These are phyloP conservation scores for Macrotyloma uniflorum DNA, from an alignment of 306 rosid species.

Conservation along the genomic window DNA sequence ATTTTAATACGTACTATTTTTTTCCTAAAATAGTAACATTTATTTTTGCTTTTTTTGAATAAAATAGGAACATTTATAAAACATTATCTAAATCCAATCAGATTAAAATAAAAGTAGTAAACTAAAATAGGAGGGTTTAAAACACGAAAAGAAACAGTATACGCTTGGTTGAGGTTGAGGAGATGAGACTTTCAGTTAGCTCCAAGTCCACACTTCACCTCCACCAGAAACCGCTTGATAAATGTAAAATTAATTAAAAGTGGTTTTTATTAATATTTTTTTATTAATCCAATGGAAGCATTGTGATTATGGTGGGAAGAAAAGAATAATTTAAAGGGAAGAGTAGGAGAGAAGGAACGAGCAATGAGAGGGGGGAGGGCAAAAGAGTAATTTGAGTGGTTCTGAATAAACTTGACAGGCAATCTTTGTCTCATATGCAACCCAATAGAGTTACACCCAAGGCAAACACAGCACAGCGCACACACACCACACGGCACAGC, in stretches of 20 bases:
- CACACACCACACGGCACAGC: constrained; percentile 10
- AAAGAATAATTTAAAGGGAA: background rate
- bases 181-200: background rate
- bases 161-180: background rate
- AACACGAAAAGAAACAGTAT: background rate
- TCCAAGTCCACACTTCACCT: background rate
- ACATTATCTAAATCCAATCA: too few relatives aligned
- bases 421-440: constrained; percentile 30
- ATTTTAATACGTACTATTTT: too few relatives aligned
- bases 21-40: too few relatives aligned
- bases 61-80: too few relatives aligned
- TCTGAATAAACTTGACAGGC: constrained; percentile 13
- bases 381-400: background rate
- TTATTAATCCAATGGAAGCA: background rate
- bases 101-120: background rate
- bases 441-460: constrained; percentile 11
- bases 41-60: too few relatives aligned
- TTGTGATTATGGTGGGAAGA: background rate
- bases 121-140: too few relatives aligned
- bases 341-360: constrained; percentile 3
- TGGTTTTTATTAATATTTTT: background rate
- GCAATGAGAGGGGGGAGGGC: background rate
- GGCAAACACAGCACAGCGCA: constrained; percentile 5
- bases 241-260: background rate
- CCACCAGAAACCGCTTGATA: background rate